Base-by-base conservation (phyloP, 805 yeast species). In the Helenozyma rhizophorensis region DNA sequence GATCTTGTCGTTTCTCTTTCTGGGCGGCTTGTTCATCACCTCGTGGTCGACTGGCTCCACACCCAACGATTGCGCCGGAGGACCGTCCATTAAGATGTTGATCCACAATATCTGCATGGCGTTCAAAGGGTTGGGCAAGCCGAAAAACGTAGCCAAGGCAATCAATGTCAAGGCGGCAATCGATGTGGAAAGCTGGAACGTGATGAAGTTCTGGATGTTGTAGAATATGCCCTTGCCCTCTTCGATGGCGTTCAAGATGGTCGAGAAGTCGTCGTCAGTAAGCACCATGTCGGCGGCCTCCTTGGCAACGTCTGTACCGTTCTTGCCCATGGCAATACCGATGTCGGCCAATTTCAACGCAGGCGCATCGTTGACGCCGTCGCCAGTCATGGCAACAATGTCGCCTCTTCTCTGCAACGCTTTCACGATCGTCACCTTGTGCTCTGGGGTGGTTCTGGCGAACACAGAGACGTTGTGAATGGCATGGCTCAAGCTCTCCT, bases 101-200 rank as follows among this genome's bases (percentile, higher is more conserved):
- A 90, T 90, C 97, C 97, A 90, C 50, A 90, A 68, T 49, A 90
- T 93, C 68, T 93, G 97, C 98, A 90, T 90, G 18, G 98, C 96
- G 55, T 90, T 90, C 48, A 90, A 72, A 9, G 98, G 98, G 48
- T 87, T 89, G 31, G 96, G 96, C 39, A 90, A 70, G 37, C 85
- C 85, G 53, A 89, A 80, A 35, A 89, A 63, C 1, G 97, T 90
- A 2, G 96, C 73, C 43, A 89, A 66, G 1, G 96, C 96, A 52
- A 93, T 80, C 48, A 90, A 68, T 0, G 95, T 80, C 34, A 90
- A 70, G 0, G 98, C 98, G 6, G 97, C 97, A 49, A 93, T 89
- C 21, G 95, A 83, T 0, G 97, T 93, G 2, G 97, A 89, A 34
- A 93, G 71, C 68, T 93, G 99, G 70, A 93, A 93, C 2, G 97